Evolutionary conservation across 495 filamentous ascomycete species (phyloP).

Genomic region (Lindgomyces ingoldianus): DNA sequence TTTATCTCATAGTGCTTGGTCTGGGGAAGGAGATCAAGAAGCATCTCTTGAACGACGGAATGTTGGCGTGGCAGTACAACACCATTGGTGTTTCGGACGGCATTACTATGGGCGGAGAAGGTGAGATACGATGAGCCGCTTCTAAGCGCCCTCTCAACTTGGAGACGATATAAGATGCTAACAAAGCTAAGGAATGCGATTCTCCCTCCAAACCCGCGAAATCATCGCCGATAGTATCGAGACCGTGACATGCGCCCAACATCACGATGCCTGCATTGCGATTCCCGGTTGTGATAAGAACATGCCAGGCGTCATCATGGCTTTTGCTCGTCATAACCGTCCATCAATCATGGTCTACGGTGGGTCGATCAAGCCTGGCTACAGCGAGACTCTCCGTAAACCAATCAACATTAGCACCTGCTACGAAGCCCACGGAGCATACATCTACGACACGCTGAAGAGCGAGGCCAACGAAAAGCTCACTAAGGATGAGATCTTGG

Average conservation of each 20-base stretch:
- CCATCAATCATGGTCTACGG: constrained; percentile 86
- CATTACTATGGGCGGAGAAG: constrained; percentile 96
- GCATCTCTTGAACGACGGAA: constrained; percentile 74
- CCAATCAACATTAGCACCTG: constrained; percentile 88
- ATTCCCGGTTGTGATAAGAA: constrained; percentile 99
- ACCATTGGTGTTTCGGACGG: constrained; percentile 92
- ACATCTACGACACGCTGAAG: constrained; percentile 67
- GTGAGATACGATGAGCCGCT: constrained; percentile 51
- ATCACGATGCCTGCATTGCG: constrained; percentile 89
- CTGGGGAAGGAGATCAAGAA: constrained; percentile 89
- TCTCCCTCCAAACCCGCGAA: constrained; percentile 91
- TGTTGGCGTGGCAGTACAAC: constrained; percentile 93
- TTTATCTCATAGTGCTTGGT: constrained; percentile 64
- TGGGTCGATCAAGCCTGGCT: constrained; percentile 84
- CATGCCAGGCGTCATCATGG: constrained; percentile 90
- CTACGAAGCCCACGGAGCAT: constrained; percentile 90
- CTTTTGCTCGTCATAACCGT: constrained; percentile 85
- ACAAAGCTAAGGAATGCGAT: constrained; percentile 75
- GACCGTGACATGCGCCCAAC: constrained; percentile 74
- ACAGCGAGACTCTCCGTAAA: constrained; percentile 73
- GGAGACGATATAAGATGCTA: background rate
- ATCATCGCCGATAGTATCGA: constrained; percentile 96
- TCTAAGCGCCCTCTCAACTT: too few species aligned
- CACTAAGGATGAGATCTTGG: constrained; percentile 76
- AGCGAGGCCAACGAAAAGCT: constrained; percentile 60